Evolutionary conservation across 176 grass and related monocot species (phyloP).

Genomic region (Rhynchospora tenuis): DNA sequence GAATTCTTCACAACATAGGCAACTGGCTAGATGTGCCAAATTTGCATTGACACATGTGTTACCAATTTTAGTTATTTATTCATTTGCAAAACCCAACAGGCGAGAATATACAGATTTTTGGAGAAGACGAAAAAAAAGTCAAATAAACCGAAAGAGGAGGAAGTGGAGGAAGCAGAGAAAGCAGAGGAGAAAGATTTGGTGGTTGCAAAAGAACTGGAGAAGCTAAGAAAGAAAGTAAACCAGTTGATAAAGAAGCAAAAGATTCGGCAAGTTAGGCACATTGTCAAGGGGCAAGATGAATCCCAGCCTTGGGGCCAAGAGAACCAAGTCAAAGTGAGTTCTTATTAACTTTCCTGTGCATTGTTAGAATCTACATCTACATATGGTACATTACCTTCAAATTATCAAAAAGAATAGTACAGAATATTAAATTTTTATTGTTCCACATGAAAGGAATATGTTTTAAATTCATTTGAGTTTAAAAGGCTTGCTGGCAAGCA

Average conservation of each 20-base stretch:
- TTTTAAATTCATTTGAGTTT: not conserved
- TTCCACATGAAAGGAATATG: not conserved
- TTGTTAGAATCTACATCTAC: not conserved
- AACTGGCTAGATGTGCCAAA: not conserved
- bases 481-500: not conserved
- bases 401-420: not conserved
- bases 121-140: constrained; percentile 72
- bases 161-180: constrained; percentile 31
- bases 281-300: constrained; percentile 71
- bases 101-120: constrained; percentile 80
- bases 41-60: not conserved
- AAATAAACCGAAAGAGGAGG: constrained; percentile 40
- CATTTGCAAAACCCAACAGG: constrained; percentile 33
- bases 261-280: constrained; percentile 43
- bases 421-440: not conserved
- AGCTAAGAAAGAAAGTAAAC: constrained; percentile 80
- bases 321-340: constrained; percentile 68
- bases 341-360: not conserved
- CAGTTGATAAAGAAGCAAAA: constrained; percentile 86
- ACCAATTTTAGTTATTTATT: constrained; percentile 10
- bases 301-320: constrained; percentile 91
- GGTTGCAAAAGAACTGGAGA: constrained; percentile 40
- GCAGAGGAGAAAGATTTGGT: constrained; percentile 24
- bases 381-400: constrained; percentile 3
- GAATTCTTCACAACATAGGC: not conserved